These are phyloP conservation scores for Novakomyces olei DNA, from an alignment of 805 yeast species.

Conservation along the genomic window DNA sequence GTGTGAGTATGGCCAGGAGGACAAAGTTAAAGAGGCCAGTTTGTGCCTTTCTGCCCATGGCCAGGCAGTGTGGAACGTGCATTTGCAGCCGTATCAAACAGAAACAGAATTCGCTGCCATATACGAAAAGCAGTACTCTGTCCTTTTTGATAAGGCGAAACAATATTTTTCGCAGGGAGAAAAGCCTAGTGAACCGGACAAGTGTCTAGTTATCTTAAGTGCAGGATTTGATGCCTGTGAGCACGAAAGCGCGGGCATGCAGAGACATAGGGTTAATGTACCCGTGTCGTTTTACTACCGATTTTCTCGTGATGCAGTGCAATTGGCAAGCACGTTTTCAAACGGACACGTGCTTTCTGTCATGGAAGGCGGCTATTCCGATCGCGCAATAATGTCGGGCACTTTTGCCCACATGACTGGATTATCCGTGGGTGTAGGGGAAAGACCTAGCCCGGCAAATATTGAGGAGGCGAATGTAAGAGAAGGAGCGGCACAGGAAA, in stretches of 20 bases:
- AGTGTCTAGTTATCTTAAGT: constrained; percentile 44
- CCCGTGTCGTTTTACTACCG: constrained; percentile 59
- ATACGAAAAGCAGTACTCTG: constrained; percentile 38
- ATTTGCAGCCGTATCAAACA: constrained; percentile 39
- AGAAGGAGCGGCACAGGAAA: too few species aligned
- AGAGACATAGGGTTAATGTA: constrained; percentile 57
- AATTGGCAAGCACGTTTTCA: constrained; percentile 39
- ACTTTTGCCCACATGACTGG: constrained; percentile 62
- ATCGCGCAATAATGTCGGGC: constrained; percentile 59
- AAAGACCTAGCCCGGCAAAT: too few species aligned
- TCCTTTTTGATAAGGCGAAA: constrained; percentile 41
- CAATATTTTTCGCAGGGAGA: too few species aligned
- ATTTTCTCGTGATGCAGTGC: constrained; percentile 53
- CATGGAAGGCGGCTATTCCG: constrained; percentile 73
- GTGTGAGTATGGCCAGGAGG: constrained; percentile 53
- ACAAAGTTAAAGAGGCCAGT: constrained; percentile 50
- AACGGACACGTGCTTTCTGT: constrained; percentile 43
- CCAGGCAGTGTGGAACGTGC: constrained; percentile 65
- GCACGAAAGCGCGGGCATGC: constrained; percentile 64
- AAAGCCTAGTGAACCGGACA: constrained; percentile 12
- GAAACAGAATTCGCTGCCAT: constrained; percentile 43
- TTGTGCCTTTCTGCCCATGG: constrained; percentile 60
- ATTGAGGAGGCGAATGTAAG: too few species aligned
- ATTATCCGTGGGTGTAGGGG: too few species aligned
- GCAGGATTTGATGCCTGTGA: constrained; percentile 83